phyloP scores from a whole-genome alignment of 2,329 filamentous ascomycete species.

The Talaromyces pinophilus region DNA sequence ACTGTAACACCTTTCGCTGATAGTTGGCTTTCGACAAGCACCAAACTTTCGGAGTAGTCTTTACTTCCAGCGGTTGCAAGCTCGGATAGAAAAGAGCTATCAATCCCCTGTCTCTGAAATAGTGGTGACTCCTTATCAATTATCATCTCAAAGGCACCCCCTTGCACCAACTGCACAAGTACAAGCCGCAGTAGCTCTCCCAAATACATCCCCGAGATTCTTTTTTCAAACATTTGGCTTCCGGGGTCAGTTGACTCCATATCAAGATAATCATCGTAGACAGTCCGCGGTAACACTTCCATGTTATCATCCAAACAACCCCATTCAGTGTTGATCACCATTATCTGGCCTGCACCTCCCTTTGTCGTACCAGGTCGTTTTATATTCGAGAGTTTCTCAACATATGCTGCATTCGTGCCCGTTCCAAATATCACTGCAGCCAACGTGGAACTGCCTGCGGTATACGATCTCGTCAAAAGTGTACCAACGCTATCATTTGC shows the following conservation, averaged over 20 bases:
- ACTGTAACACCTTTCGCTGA: conserved; percentile 19
- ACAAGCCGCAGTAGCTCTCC: conserved; percentile 27
- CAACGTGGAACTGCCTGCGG: conserved; percentile 23
- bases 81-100: conserved; percentile 25
- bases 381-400: conserved; percentile 25
- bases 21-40: conserved; percentile 14
- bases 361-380: conserved; percentile 2
- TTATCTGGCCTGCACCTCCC: conserved; percentile 16
- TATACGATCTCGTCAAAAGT: conserved; percentile 26
- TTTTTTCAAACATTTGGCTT: conserved; percentile 29
- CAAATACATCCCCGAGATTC: conserved; percentile 28
- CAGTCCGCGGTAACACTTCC: conserved; percentile 26
- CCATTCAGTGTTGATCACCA: conserved; percentile 31
- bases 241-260: conserved; percentile 24
- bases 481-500: conserved; percentile 30
- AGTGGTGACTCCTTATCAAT: conserved; percentile 12
- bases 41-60: neutral
- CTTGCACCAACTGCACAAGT: conserved; percentile 21
- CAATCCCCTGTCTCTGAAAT: conserved; percentile 24
- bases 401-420: conserved; percentile 29
- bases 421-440: conserved; percentile 29
- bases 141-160: conserved; percentile 17
- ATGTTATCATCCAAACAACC: conserved; percentile 28
- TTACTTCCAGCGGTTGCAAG: conserved; percentile 15
- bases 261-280: conserved; percentile 27